Evolutionary conservation across 345 rosid genomes (phyloP).

Genomic region (Salix dunnii): DNA sequence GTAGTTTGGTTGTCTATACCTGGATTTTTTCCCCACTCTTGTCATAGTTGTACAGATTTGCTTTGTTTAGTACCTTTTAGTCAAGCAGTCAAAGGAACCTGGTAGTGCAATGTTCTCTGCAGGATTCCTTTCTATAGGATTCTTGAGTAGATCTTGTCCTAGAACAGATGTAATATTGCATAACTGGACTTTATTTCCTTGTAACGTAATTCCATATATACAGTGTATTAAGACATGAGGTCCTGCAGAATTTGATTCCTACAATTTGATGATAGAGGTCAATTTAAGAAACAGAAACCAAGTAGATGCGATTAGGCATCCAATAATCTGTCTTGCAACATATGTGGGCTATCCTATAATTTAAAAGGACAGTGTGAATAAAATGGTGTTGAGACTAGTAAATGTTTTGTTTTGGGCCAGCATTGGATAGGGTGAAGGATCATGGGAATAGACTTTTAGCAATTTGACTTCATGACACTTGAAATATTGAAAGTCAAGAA

Average conservation of each 20-base stretch:
- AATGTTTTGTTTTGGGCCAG: not conserved
- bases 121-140: not conserved
- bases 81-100: not conserved
- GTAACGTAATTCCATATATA: not conserved
- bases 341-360: not conserved
- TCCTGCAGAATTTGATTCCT: not conserved
- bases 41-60: not conserved
- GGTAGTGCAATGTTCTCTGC: not conserved
- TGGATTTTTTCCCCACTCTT: not conserved
- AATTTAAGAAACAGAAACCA: not conserved
- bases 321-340: not conserved
- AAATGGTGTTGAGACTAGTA: not conserved
- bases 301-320: not conserved
- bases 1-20: not conserved
- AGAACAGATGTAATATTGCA: not conserved
- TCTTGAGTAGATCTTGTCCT: not conserved
- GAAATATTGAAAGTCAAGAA: not conserved
- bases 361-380: not conserved
- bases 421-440: not conserved
- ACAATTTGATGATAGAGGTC: not conserved
- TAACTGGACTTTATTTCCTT: not conserved
- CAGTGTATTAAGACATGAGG: not conserved
- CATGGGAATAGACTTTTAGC: not conserved
- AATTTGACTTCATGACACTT: not conserved
- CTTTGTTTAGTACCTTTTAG: not conserved